A percentile compares a stretch with the other conserved stretches of the same genome.
Evolutionary conservation across 2,329 filamentous ascomycete genomes (phyloP).

Genomic region (Beauveria asiatica): DNA sequence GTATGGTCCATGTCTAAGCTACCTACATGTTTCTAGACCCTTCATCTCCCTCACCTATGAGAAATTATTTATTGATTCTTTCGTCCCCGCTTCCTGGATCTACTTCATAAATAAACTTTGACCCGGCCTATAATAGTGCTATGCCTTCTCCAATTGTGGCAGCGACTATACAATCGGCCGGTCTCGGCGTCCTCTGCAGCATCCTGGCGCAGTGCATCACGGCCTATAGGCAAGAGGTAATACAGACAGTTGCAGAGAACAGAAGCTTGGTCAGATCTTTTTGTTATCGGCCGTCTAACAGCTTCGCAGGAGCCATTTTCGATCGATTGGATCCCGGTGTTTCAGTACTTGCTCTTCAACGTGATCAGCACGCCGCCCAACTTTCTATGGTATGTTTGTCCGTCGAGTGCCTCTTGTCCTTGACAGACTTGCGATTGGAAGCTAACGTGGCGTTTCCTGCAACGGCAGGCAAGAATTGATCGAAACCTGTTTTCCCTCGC

Average conservation of each 20-base stretch:
- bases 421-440: not conserved
- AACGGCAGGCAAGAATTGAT: conserved; percentile 59
- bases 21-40: not conserved
- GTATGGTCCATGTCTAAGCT: not conserved
- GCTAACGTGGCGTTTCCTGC: not conserved
- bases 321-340: conserved; percentile 58
- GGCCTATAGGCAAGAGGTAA: conserved; percentile 51
- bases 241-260: conserved; percentile 17
- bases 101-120: not conserved
- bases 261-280: no score
- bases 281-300: not conserved
- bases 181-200: conserved; percentile 61
- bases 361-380: conserved; percentile 72
- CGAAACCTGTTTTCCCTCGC: conserved; percentile 65
- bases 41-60: not conserved
- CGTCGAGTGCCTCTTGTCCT: not conserved
- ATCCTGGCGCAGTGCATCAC: conserved; percentile 63
- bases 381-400: conserved; percentile 59
- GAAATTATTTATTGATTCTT: not conserved
- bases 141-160: conserved; percentile 38
- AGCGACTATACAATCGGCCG: conserved; percentile 56
- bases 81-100: not conserved
- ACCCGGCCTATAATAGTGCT: not conserved
- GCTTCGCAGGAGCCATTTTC: conserved; percentile 38
- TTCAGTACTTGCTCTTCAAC: conserved; percentile 71